Conservation (phyloP, 805 yeast species). For the Jamesozyma lodderae region DNA sequence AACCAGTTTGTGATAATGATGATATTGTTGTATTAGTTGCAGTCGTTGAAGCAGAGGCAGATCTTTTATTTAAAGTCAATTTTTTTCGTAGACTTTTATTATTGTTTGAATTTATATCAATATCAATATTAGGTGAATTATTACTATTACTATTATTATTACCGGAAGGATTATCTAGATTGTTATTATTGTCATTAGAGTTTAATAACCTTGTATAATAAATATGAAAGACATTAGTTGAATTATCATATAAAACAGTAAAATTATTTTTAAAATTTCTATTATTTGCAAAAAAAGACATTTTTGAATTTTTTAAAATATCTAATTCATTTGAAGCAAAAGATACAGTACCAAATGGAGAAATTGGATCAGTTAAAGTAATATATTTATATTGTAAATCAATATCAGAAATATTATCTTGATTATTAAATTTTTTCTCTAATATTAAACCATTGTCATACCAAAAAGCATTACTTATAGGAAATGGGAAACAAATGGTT, state of each 20-base stretch:
- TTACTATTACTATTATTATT: neutral
- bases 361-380: slow-evolving; percentile 64
- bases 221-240: slow-evolving; percentile 13
- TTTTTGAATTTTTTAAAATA: slow-evolving; percentile 8
- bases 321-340: slow-evolving; percentile 45
- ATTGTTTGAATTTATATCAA: neutral
- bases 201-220: slow-evolving; percentile 19
- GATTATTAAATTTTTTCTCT: slow-evolving; percentile 36
- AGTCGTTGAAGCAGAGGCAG: neutral
- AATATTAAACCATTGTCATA: slow-evolving; percentile 61
- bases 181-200: neutral
- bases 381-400: slow-evolving; percentile 36
- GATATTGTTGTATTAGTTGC: no score
- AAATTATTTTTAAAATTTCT: slow-evolving; percentile 23
- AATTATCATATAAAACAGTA: slow-evolving; percentile 19
- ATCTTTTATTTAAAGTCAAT: neutral
- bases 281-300: slow-evolving; percentile 22
- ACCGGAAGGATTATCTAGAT: neutral
- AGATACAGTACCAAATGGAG: slow-evolving; percentile 62
- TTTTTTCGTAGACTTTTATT: slow-evolving; percentile 1
- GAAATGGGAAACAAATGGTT: slow-evolving; percentile 61
- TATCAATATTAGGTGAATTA: neutral
- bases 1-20: neutral
- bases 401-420: slow-evolving; percentile 1
- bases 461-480: slow-evolving; percentile 49